Evolutionary conservation across 352 stramenopile species (phyloP).

Genomic region (Pythium folliculosum): DNA sequence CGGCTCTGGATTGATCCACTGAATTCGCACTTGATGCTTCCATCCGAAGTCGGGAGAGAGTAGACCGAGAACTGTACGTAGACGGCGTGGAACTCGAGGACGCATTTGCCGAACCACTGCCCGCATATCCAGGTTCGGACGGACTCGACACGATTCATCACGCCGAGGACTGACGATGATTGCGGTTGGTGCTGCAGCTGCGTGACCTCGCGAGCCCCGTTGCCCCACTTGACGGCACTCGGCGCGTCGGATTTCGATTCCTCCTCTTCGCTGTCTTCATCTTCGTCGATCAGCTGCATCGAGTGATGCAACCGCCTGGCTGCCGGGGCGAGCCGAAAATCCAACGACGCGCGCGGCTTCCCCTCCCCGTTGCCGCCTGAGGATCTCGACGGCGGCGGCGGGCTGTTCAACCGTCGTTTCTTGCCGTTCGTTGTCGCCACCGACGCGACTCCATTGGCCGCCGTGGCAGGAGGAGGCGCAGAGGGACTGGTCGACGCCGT

Average conservation of each 20-base stretch:
- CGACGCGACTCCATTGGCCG: background rate
- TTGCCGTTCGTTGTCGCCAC: conserved; percentile 18
- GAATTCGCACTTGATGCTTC: conserved; percentile 12
- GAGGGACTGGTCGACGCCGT: background rate
- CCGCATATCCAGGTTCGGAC: conserved; percentile 25
- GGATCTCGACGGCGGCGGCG: background rate
- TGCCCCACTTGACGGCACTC: background rate
- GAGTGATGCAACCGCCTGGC: background rate
- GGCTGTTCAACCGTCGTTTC: conserved; percentile 27
- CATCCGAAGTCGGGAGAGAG: conserved; percentile 2
- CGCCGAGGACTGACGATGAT: background rate
- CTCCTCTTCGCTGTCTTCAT: conserved; percentile 21
- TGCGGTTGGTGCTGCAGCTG: background rate
- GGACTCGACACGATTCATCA: conserved; percentile 21
- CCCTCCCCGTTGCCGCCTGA: background rate
- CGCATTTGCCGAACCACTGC: conserved; percentile 28
- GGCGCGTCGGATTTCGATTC: conserved; percentile 12
- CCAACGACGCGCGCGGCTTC: conserved; percentile 5
- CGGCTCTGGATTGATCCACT: conserved; percentile 19
- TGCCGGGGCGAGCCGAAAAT: conserved; percentile 12
- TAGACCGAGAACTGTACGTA: conserved; percentile 21
- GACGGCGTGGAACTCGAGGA: conserved; percentile 25
- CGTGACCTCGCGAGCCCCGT: background rate
- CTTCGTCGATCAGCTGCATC: conserved; percentile 20
- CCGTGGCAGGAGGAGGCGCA: background rate